Conservation (phyloP, 768 basidiomycete genomes). For the Mycena galericulata region DNA sequence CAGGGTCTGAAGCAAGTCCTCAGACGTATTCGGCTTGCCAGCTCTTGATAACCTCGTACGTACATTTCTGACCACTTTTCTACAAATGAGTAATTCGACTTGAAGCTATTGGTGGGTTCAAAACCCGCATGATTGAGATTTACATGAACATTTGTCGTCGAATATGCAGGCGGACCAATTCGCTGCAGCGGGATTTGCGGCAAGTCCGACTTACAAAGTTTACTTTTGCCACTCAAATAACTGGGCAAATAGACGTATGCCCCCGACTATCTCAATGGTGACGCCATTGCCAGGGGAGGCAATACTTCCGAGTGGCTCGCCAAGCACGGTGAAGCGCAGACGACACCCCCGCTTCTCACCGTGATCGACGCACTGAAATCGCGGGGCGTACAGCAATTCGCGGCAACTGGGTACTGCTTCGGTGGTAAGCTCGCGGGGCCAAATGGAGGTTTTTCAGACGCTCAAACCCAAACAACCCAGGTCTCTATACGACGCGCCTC, state of each 20-base stretch:
- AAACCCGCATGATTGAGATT: background rate
- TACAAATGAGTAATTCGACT: background rate
- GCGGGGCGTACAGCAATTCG: conserved; percentile 49
- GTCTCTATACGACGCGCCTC: conserved; percentile 33
- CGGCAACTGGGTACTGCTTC: conserved; percentile 52
- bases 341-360: conserved; percentile 46
- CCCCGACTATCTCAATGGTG: conserved; percentile 36
- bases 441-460: background rate
- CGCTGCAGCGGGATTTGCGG: conserved; percentile 34
- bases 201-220: too few species aligned
- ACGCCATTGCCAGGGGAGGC: conserved; percentile 22
- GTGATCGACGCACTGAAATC: conserved; percentile 48
- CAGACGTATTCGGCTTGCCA: conserved; percentile 33
- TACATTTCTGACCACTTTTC: background rate
- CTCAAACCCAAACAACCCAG: background rate
- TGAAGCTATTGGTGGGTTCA: conserved; percentile 9
- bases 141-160: background rate
- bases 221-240: too few species aligned
- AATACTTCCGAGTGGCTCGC: conserved; percentile 46
- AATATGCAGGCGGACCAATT: conserved; percentile 37
- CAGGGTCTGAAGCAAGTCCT: too few species aligned
- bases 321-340: conserved; percentile 45
- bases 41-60: conserved; percentile 32
- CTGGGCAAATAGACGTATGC: conserved; percentile 36
- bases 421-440: conserved; percentile 33